Base-by-base conservation (phyloP, 306 rosid species). In the Cucurbita pepo region DNA sequence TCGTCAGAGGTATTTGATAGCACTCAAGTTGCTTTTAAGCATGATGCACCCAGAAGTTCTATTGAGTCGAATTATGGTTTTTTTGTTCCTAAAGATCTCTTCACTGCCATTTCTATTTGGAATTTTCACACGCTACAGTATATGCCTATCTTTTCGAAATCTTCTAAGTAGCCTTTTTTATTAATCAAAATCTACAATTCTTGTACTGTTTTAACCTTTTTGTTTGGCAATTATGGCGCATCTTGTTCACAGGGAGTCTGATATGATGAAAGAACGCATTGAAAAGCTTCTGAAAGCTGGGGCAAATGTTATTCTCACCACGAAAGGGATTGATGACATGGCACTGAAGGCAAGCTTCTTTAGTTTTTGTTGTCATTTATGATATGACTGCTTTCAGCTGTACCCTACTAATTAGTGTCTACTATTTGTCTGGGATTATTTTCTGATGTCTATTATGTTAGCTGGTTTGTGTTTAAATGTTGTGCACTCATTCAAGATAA, bases 271-370 rank as follows among this genome's bases (percentile, higher is more conserved):
- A 82, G 99, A 95, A 79, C 95, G 97, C 14, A 91, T 95, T 75
- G 95, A 85, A 58, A 95, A 91, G 76, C 86, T 95, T 75, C 79
- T 91, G 76, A 89, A 91, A 80, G 97, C 92, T 74, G 99, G 99
- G 78, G 99, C 99, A 19, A 95, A 91, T 78, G 99, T 95, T 79
- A 80, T 95, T 85, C 79, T 94, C 79, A 95, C 99, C 40, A 95
- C 99, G 8, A 95, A 95, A 76, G 99, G 97, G 72, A 91, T 95
- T 82, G 99, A 95, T 76, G 99, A 95, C 86, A 95, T 91, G 99
- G 92, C 99, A 72, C 91, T 95, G 55, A 95, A 95, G 95, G 99
- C 72, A 82, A 67, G 80, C 54, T 63, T 66, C 60, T 74, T 50
- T 50, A 36, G 62, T 59, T 53, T 25, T 66, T 74, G 60, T 58